Evolutionary conservation across 202 grass and related monocot genomes (phyloP), one percentile per base, ranked within the genome.

Genomic region (Dendrocalamus latiflorus): DNA sequence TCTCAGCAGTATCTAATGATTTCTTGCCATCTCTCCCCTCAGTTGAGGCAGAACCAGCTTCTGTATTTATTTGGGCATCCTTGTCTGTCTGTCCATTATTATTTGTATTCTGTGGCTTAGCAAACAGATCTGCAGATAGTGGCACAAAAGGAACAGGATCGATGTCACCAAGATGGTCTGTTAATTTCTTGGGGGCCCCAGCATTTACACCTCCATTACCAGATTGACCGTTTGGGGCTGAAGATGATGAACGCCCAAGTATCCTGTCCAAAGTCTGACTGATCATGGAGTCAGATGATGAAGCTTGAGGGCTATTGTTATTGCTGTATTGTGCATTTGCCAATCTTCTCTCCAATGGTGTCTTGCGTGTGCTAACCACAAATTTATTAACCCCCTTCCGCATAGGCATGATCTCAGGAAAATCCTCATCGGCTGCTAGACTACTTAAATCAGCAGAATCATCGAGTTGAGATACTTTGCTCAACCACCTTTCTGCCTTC

Each of bases 181-280:
- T 82, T 72, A 71, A 76, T 67, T 79, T 79, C 48, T 76, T 89
- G 16, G 63, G 48, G 82, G 58, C 38, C 36, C 68, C 64, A 54
- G 68, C 25, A 82, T 82, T 72, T 49, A 64, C 45, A 44, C 24
- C 69, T 60, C 68, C 48, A 72, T 15, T 39, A 41, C 62, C 66
- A 82, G 84, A 70, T 48, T 84, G 69, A 65, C 81, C 66, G 54
- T 70, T 84, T 70, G 65, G 56, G 16, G 65, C 44, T 65, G 82
- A 63, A 50, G 63, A 73, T 74, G 89, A 68, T 8, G 89, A 84
- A 83, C 83, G 89, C 63, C 92, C 82, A 50, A 98, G 80, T 75
- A 98, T 93, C 76, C 87, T 90, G 83, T 98, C 91, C 76, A 98
- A 83, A 39, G 86, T 95, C 85, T 98, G 68, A 79, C 90, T 95